Evolutionary conservation across 2,329 filamentous ascomycete species (phyloP), one percentile per base, ranked within the genome.

Genomic region (Fusarium sterilihyphosum): DNA sequence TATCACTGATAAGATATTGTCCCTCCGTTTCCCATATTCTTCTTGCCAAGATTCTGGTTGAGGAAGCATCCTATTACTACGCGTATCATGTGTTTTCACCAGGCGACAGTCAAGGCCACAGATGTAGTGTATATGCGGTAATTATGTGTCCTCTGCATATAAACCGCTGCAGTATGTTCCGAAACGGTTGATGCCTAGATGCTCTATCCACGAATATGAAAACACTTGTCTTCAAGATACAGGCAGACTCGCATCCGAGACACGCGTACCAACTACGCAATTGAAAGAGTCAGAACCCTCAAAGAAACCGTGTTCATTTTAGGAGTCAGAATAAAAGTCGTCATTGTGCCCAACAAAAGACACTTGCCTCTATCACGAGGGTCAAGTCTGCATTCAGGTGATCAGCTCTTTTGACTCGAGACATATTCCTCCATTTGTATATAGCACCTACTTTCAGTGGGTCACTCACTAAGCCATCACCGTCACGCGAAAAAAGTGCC

Each of bases 401-500:
- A 73, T 73, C 53, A 37, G 43, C 52, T 65, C 40, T 35, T 38
- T 47, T 52, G 24, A 37, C 40, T 41, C 57, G 38, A 65, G 57
- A 41, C 62, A 49, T 40, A 62, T 44, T 37, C 2, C 44, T 31
- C 60, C 49, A 67, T 65, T 64, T 47, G 59, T 63, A 26, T 26
- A 26, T 26, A 33, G 33, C 52, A 65, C 24, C 35, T 29, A 60
- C 47, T 26, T 57, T 22, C 38, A 67, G 57, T 62, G 73, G 52
- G 64, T 62, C 56, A 65, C n/a, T 53, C 58, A 64, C 31, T 68
- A 70, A 66, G 61, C 66, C 67, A 46, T 58, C 44, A 58, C 58
- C 58, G 58, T 69, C 50, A 69, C 66, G 58, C 65, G 62, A 67
- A 66, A 66, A 63, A 22, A 47, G 40, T 70, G 58, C 73, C 72